Conservation (phyloP, 306 rosid genomes). For the Cucurbita moschata region DNA sequence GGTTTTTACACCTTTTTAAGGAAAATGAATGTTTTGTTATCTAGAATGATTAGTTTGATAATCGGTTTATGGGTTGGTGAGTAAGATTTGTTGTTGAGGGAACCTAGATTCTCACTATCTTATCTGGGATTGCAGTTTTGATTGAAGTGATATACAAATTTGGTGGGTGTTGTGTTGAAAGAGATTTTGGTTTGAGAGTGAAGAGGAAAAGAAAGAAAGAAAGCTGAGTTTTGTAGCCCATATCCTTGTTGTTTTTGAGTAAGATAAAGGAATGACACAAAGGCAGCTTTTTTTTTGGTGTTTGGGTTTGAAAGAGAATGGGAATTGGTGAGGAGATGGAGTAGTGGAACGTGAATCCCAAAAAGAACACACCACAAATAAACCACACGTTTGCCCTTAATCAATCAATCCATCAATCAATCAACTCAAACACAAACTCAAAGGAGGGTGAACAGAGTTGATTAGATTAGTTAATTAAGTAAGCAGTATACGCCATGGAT, state of each 20-base stretch:
- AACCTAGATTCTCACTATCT: too few species aligned
- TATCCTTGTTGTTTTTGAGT: background rate
- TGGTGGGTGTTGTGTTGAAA: background rate
- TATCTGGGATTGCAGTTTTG: background rate
- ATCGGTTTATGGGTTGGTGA: background rate
- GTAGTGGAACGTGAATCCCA: background rate
- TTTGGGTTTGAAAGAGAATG: background rate
- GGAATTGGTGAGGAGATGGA: background rate
- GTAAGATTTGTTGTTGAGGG: too few species aligned
- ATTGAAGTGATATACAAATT: background rate
- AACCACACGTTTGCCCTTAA: background rate
- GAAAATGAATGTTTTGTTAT: too few species aligned
- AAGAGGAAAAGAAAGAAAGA: background rate
- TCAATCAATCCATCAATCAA: background rate
- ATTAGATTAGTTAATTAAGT: too few species aligned
- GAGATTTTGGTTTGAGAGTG: background rate
- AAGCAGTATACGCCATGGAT: too few species aligned
- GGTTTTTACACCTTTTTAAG: too few species aligned
- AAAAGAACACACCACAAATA: background rate
- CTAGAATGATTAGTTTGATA: background rate
- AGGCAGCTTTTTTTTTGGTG: background rate
- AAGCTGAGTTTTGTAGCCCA: conserved; percentile 1
- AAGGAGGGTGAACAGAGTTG: too few species aligned
- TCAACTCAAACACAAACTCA: too few species aligned
- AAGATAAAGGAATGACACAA: background rate